phyloP scores from a whole-genome alignment of 1,284 basidiomycete genomes.

The Ustilago bromivora region DNA sequence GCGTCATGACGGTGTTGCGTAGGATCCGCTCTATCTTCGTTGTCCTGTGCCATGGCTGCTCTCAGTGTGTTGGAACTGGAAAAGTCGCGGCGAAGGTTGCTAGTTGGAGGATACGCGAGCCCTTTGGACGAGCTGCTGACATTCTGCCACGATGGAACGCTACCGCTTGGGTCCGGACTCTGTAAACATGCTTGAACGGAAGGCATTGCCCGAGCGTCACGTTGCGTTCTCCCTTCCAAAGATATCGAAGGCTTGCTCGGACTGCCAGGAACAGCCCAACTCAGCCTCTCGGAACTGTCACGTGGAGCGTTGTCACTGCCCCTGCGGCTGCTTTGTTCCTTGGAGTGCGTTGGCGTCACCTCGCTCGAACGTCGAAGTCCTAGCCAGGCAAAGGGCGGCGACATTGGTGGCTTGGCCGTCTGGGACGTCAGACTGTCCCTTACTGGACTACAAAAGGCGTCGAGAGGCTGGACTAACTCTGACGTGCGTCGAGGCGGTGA shows the following conservation, averaged over 20 bases:
- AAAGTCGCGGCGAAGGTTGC: constrained; percentile 35
- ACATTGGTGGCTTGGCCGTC: constrained; percentile 3
- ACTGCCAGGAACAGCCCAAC: constrained; percentile 4
- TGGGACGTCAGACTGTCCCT: neutral
- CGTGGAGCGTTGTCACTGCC: constrained; percentile 8
- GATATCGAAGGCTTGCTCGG: neutral
- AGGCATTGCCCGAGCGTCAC: neutral
- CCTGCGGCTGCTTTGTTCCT: neutral
- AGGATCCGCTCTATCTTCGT: constrained; percentile 1
- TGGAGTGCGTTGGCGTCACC: constrained; percentile 24
- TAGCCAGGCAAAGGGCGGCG: constrained; percentile 24
- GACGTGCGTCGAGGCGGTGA: constrained; percentile 15
- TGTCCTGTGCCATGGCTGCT: neutral
- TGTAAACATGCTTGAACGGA: neutral
- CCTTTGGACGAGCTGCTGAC: neutral
- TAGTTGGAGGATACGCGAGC: neutral
- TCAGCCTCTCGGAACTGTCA: neutral
- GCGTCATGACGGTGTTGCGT: neutral
- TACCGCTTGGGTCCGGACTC: neutral
- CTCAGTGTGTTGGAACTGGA: constrained; percentile 48
- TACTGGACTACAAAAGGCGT: constrained; percentile 15
- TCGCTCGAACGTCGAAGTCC: constrained; percentile 29
- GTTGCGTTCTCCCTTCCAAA: neutral
- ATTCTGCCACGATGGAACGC: neutral
- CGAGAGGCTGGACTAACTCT: constrained; percentile 2